phyloP scores from a whole-genome alignment of 352 stramenopile species.

The Nothophytophthora sp. region DNA sequence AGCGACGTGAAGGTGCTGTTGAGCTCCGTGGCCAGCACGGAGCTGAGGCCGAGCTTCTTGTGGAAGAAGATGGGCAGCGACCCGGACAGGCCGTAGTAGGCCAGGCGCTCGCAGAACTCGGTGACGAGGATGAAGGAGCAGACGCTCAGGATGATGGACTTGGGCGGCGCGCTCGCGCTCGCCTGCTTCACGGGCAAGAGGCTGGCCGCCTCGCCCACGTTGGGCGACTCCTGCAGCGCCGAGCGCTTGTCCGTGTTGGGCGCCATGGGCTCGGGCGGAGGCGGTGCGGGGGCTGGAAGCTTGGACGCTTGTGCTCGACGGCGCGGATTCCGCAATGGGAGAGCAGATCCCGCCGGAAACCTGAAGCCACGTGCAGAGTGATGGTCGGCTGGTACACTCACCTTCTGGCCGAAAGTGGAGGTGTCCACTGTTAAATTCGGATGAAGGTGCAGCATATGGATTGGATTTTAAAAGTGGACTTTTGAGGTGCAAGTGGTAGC shows the following conservation, averaged over 20 bases:
- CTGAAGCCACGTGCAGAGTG: too few species aligned
- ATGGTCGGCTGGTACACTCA: too few species aligned
- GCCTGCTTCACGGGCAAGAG: conserved; percentile 24
- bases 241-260: conserved; percentile 9
- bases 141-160: conserved; percentile 84
- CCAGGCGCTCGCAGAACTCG: conserved; percentile 85
- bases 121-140: conserved; percentile 90
- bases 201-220: conserved; percentile 14
- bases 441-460: too few species aligned
- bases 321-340: conserved; percentile 20
- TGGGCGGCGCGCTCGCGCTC: conserved; percentile 19
- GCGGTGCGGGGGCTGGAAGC: too few species aligned
- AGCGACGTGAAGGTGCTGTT: conserved; percentile 87
- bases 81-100: conserved; percentile 81
- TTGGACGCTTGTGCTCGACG: conserved; percentile 4
- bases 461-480: too few species aligned
- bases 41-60: conserved; percentile 79
- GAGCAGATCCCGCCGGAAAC: too few species aligned
- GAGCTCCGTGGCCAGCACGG: conserved; percentile 82
- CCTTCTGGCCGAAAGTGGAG: too few species aligned
- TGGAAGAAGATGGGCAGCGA: conserved; percentile 90
- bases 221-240: conserved; percentile 10
- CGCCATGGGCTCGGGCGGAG: conserved; percentile 17
- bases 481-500: too few species aligned
- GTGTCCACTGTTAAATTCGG: too few species aligned